A percentile compares a stretch with the other conserved stretches of the same genome.
These are phyloP conservation scores for Fistulifera solaris DNA, from an alignment of 108 stramenopile species.

Conservation along the genomic window DNA sequence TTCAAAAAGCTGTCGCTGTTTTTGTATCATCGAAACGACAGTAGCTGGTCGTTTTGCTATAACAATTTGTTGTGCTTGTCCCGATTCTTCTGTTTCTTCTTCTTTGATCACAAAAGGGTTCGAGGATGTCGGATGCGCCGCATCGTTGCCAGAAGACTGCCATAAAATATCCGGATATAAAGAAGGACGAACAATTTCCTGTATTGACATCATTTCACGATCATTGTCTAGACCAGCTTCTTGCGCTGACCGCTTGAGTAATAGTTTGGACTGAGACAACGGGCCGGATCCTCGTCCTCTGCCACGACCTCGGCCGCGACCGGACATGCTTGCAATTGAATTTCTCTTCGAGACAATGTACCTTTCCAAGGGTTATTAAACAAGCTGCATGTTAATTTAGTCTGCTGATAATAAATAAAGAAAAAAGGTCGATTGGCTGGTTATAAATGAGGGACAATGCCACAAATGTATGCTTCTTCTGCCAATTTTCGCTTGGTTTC, in stretches of 20 bases:
- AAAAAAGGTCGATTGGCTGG: no score
- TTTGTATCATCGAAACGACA: conserved; percentile 43
- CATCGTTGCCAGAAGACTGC: conserved; percentile 34
- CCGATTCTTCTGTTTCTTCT: neutral
- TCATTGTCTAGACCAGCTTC: conserved; percentile 57
- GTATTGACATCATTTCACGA: conserved; percentile 32
- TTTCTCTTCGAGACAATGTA: no score
- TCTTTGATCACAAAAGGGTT: conserved; percentile 6
- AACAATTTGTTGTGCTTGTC: neutral
- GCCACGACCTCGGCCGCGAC: conserved; percentile 50
- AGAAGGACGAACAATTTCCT: conserved; percentile 27
- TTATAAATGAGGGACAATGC: no score
- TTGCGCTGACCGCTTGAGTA: conserved; percentile 53
- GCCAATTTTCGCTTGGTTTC: no score
- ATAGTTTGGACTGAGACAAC: conserved; percentile 41
- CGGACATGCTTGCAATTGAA: conserved; percentile 26
- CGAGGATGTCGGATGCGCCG: no score
- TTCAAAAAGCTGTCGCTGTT: conserved; percentile 55
- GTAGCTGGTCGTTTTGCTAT: conserved; percentile 24
- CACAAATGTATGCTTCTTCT: no score
- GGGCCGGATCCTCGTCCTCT: conserved; percentile 34
- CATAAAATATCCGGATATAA: conserved; percentile 49
- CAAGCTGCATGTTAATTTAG: no score
- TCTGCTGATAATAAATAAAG: no score
- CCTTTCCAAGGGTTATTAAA: no score